Evolutionary conservation across 306 rosid genomes (phyloP).

Genomic region (Quercus dentata): DNA sequence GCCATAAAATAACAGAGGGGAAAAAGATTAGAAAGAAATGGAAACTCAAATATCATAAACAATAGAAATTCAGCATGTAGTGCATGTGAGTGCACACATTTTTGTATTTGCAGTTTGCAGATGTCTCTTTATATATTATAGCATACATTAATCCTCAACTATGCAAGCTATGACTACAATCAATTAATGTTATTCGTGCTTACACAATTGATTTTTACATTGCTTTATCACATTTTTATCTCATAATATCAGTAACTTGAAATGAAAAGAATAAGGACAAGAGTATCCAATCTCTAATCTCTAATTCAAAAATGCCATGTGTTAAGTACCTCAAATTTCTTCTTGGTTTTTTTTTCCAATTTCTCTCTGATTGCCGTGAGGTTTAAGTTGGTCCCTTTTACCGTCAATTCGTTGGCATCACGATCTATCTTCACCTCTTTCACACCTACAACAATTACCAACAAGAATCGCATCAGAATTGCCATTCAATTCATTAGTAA

Average conservation of each 20-base stretch:
- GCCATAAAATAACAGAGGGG: not conserved
- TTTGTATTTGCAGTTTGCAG: not conserved
- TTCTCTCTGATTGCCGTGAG: constrained; percentile 43
- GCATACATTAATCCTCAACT: not conserved
- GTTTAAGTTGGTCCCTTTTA: constrained; percentile 54
- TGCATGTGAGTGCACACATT: not conserved
- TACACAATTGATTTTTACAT: not conserved
- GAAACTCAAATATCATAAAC: not conserved
- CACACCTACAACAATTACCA: constrained; percentile 48
- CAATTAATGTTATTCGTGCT: not conserved
- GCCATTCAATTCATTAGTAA: not conserved
- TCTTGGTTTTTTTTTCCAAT: constrained; percentile 48
- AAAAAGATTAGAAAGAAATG: not conserved
- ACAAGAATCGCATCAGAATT: not conserved
- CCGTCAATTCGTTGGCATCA: constrained; percentile 44
- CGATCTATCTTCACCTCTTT: constrained; percentile 51
- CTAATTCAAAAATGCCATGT: no score
- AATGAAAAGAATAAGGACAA: not conserved
- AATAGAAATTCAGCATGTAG: not conserved
- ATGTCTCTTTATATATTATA: not conserved
- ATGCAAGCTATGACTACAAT: not conserved
- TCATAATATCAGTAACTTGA: not conserved
- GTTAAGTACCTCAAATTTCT: constrained; percentile 47
- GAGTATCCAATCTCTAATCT: no score
- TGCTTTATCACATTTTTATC: not conserved